A percentile compares a stretch with the other conserved stretches of the same genome.
Evolutionary conservation across 2,329 filamentous ascomycete species (phyloP).

Genomic region (Albifimbria verrucaria): DNA sequence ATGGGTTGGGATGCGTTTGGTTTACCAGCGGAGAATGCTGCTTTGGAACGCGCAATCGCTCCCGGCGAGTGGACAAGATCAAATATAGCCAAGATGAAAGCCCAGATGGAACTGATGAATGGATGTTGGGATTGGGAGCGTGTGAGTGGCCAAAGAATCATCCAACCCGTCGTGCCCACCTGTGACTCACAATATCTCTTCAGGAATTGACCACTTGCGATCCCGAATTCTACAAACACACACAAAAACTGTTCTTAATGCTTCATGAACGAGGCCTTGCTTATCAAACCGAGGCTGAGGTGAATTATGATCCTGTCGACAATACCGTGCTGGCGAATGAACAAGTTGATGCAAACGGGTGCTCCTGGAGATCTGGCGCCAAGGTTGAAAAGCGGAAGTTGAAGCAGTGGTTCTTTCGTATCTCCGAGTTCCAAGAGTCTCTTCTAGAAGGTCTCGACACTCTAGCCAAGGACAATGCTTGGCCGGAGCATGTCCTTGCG

Average conservation of each 20-base stretch:
- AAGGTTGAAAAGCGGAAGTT: constrained; percentile 75
- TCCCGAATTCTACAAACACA: constrained; percentile 84
- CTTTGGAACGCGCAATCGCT: constrained; percentile 75
- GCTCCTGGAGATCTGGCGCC: constrained; percentile 83
- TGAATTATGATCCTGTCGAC: constrained; percentile 89
- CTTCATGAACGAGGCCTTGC: constrained; percentile 72
- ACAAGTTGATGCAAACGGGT: constrained; percentile 83
- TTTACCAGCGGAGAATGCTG: constrained; percentile 86
- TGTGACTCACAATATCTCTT: constrained; percentile 10
- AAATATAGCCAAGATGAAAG: constrained; percentile 84
- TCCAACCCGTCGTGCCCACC: neutral
- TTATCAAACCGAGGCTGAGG: constrained; percentile 77
- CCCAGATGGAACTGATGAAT: constrained; percentile 75
- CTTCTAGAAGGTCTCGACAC: constrained; percentile 68
- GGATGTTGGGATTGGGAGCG: constrained; percentile 79
- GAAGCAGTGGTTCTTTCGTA: constrained; percentile 88
- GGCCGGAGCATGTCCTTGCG: constrained; percentile 78
- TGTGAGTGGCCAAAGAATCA: constrained; percentile 47
- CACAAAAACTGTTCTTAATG: constrained; percentile 79
- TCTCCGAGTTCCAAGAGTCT: constrained; percentile 72
- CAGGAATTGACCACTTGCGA: constrained; percentile 84
- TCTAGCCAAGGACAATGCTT: constrained; percentile 60
- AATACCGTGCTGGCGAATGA: constrained; percentile 89
- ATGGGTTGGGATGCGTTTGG: constrained; percentile 96
- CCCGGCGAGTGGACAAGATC: constrained; percentile 74